A percentile compares a stretch with the other conserved stretches of the same genome.
Evolutionary conservation across 768 basidiomycete species (phyloP).

Genomic region (Suillus ampliporus): DNA sequence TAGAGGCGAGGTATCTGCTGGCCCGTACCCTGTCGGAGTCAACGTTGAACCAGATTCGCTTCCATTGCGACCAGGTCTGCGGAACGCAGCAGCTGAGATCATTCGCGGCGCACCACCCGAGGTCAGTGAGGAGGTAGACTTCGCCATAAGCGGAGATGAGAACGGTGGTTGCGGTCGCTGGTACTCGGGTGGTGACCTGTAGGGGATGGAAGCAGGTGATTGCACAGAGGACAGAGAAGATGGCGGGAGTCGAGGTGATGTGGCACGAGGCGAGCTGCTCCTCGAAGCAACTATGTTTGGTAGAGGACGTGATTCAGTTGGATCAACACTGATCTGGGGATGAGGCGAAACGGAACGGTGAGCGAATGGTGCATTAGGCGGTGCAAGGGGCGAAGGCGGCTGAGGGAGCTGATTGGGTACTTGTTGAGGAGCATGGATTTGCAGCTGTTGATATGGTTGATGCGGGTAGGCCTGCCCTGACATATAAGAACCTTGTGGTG

Average conservation of each 20-base stretch:
- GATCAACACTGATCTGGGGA: slow-evolving; percentile 28
- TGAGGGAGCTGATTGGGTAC: slow-evolving; percentile 18
- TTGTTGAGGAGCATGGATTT: slow-evolving; percentile 16
- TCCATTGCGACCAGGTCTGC: slow-evolving; percentile 48
- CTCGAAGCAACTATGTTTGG: slow-evolving; percentile 4
- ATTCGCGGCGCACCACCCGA: slow-evolving; percentile 48
- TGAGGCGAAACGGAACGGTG: slow-evolving; percentile 45
- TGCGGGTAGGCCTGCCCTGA: background rate
- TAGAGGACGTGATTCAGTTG: slow-evolving; percentile 13
- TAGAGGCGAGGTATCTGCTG: slow-evolving; percentile 54
- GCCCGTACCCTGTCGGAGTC: slow-evolving; percentile 23
- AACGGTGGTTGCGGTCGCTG: slow-evolving; percentile 43
- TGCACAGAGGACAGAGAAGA: background rate
- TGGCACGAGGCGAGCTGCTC: slow-evolving; percentile 18
- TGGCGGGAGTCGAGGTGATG: slow-evolving; percentile 15
- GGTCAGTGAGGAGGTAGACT: slow-evolving; percentile 42
- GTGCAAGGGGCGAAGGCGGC: slow-evolving; percentile 34
- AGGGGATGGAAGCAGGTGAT: slow-evolving; percentile 29
- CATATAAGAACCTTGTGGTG: slow-evolving; percentile 6
- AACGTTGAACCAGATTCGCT: slow-evolving; percentile 11
- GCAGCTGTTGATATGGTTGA: slow-evolving; percentile 14
- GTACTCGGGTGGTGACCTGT: slow-evolving; percentile 55
- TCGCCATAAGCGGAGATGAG: slow-evolving; percentile 33
- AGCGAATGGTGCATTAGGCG: slow-evolving; percentile 49
- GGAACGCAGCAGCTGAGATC: slow-evolving; percentile 80